A percentile compares a stretch with the other conserved stretches of the same genome.
Conservation (phyloP, 2,329 filamentous ascomycete species). For the Spiromastix sp. region DNA sequence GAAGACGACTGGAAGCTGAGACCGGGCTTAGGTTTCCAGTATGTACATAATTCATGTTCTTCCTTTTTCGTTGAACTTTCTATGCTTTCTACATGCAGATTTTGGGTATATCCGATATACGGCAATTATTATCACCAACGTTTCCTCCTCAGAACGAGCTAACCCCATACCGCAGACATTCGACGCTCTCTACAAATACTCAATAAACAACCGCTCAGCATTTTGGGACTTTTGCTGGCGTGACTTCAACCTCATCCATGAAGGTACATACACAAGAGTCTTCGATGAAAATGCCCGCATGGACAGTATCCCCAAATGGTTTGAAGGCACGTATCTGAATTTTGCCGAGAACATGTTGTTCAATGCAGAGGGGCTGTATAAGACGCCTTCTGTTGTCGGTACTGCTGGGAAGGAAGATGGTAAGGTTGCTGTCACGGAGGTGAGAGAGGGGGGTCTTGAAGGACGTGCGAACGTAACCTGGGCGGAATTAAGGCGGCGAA, state of each 20-base stretch:
- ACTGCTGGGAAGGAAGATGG: constrained; percentile 58
- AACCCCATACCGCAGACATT: no score
- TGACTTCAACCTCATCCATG: constrained; percentile 50
- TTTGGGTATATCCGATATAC: no score
- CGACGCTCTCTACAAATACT: constrained; percentile 60
- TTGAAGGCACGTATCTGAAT: constrained; percentile 61
- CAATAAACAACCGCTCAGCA: constrained; percentile 47
- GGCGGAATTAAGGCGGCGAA: constrained; percentile 51
- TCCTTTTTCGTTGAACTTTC: neutral
- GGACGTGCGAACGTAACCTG: constrained; percentile 49
- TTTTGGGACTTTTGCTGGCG: constrained; percentile 60
- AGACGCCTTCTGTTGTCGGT: constrained; percentile 36
- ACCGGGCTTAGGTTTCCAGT: constrained; percentile 12
- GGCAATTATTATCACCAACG: no score
- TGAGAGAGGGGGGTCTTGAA: constrained; percentile 30
- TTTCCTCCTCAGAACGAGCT: no score
- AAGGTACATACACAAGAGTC: constrained; percentile 47
- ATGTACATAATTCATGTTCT: neutral
- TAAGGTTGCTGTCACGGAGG: constrained; percentile 61
- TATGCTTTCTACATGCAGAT: neutral
- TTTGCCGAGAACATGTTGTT: constrained; percentile 75
- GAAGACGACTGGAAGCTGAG: constrained; percentile 10
- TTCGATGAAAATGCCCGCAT: constrained; percentile 63
- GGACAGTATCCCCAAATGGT: constrained; percentile 65
- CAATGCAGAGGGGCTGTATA: constrained; percentile 31